These are phyloP conservation scores for Diaporthe sp. DNA, from an alignment of 2,329 filamentous ascomycete genomes.

Conservation along the genomic window DNA sequence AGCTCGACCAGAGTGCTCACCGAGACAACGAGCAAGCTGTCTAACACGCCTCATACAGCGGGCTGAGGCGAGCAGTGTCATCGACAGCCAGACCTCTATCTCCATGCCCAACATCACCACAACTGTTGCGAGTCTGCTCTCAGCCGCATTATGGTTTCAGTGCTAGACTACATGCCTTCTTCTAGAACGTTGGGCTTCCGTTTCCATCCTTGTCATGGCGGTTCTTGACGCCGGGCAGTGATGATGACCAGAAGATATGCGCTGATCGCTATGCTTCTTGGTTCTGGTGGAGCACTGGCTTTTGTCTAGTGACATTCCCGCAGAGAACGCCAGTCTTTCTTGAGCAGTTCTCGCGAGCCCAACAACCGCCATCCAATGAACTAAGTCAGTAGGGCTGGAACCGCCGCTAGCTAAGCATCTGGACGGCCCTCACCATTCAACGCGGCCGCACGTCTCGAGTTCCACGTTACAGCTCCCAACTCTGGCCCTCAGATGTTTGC, in stretches of 20 bases:
- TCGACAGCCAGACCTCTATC: neutral
- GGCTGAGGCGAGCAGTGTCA: neutral
- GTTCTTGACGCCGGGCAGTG: neutral
- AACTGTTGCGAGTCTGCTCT: constrained; percentile 3
- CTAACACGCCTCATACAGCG: neutral
- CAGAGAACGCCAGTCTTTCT: constrained; percentile 25
- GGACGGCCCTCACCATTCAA: constrained; percentile 13
- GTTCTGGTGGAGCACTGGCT: constrained; percentile 12
- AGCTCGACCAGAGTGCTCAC: neutral
- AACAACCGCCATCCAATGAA: neutral
- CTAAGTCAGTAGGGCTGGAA: constrained; percentile 1
- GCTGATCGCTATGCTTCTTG: constrained; percentile 29
- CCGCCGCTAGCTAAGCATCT: constrained; percentile 9
- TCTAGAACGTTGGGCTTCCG: neutral
- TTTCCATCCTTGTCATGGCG: constrained; percentile 10
- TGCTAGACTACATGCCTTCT: neutral
- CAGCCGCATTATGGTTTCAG: constrained; percentile 29
- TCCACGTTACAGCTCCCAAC: neutral
- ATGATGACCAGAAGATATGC: neutral
- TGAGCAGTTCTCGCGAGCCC: constrained; percentile 18
- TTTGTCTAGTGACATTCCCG: constrained; percentile 20
- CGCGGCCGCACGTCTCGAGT: neutral
- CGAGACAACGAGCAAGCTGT: neutral
- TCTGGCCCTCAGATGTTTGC: neutral
- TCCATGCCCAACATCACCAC: neutral